These are phyloP conservation scores for Pythium plurisporium DNA, from an alignment of 352 stramenopile species.

Conservation along the genomic window DNA sequence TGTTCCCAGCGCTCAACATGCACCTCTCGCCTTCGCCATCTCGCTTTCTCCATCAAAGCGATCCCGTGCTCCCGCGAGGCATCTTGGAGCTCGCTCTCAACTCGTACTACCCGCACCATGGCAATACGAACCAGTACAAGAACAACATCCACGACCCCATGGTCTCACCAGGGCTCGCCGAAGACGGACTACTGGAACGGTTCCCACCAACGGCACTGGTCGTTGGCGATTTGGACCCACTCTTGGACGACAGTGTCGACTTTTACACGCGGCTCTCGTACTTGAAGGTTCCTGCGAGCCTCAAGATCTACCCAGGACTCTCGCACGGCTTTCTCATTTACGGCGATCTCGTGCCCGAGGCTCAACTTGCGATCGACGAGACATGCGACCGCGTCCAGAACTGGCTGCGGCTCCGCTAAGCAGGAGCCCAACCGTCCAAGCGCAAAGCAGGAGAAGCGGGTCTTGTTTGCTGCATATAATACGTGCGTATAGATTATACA, in stretches of 20 bases:
- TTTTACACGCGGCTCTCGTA: slow-evolving; percentile 85
- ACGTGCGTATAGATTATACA: no score
- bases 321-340: slow-evolving; percentile 88
- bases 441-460: background rate
- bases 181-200: slow-evolving; percentile 66
- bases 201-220: slow-evolving; percentile 81
- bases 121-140: slow-evolving; percentile 84
- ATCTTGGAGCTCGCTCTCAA: slow-evolving; percentile 80
- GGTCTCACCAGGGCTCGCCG: slow-evolving; percentile 75
- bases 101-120: slow-evolving; percentile 82
- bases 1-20: slow-evolving; percentile 89
- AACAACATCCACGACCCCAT: slow-evolving; percentile 85
- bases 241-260: slow-evolving; percentile 88
- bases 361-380: slow-evolving; percentile 77
- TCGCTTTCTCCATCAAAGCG: slow-evolving; percentile 84
- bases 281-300: slow-evolving; percentile 64
- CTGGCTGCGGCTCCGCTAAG: slow-evolving; percentile 34
- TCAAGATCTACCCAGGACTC: slow-evolving; percentile 83
- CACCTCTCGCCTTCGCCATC: slow-evolving; percentile 84
- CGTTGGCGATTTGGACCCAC: slow-evolving; percentile 81
- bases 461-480: background rate
- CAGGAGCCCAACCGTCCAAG: background rate
- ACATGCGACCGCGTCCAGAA: slow-evolving; percentile 74
- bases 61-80: slow-evolving; percentile 75
- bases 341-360: slow-evolving; percentile 72